Base-by-base conservation (phyloP, 2,329 filamentous ascomycete species). In the Biscogniauxia marginata region DNA sequence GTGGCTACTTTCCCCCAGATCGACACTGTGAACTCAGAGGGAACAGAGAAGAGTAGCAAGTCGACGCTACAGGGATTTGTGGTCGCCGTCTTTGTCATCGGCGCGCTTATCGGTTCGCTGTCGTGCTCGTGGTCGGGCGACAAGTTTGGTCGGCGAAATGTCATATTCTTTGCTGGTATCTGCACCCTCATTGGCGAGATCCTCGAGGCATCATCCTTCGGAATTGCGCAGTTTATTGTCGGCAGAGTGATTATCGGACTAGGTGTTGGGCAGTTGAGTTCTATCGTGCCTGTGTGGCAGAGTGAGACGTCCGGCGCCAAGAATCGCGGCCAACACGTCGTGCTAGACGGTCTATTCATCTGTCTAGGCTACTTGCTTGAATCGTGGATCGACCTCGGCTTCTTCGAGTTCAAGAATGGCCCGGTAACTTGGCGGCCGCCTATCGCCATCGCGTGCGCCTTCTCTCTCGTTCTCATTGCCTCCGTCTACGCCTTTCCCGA, bases 351-450 rank as follows among this genome's bases (percentile, higher is more conserved):
- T 16, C 54, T 73, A 3, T 73, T 73, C 59, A 73, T 73, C 44
- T 71, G 70, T 25, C 58, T 72, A 22, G 71, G 72, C 21, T 73
- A 70, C 55, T 72, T 74, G 4, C 66, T 79, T 19, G 74, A 74
- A 49, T 72, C 73, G 9, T 79, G 77, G 77, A 73, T 79, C 58
- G 71, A 79, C 65, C 67, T 78, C 18, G 77, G 72, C n/a, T 77
- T 77, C 63, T 77, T 67, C 60, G 67, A 66, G 57, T 64, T 63
- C 47, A 52, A 61, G 11, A 57, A 56, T 9, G 66, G 63, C 7
- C 60, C 70, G 1, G 63, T 62, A 18, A 71, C 70, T 1, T 74
- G 71, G 72, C 63, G 72, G 21, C 67, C 71, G 7, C 70, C 71
- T 4, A 66, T 74, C 34, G 71, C 67, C 45, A 70, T 75, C 49